Evolutionary conservation across 139 green algal species (phyloP).

Genomic region (Tetradesmus lagerheimii): DNA sequence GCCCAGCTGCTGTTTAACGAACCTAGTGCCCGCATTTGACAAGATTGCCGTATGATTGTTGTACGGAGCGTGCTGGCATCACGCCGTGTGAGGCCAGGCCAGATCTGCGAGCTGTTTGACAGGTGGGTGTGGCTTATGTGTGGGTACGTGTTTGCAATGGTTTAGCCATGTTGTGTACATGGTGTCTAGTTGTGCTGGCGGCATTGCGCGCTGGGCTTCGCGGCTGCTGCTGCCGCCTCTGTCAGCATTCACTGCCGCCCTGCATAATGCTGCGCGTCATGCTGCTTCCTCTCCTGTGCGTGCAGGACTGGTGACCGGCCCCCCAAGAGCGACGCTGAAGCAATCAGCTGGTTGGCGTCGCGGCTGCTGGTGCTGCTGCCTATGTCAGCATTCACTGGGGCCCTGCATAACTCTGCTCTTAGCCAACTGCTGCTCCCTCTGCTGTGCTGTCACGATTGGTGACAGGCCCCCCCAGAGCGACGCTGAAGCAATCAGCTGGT

Average conservation of each 20-base stretch:
- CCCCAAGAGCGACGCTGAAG: neutral
- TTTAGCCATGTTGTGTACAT: too few relatives aligned
- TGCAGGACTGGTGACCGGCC: slow-evolving; percentile 11
- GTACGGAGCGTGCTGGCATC: too few relatives aligned
- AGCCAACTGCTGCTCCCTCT: neutral
- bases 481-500: slow-evolving; percentile 22
- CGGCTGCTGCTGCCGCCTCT: neutral
- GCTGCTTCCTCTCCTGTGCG: too few relatives aligned
- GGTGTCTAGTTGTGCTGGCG: too few relatives aligned
- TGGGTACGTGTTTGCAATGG: too few relatives aligned
- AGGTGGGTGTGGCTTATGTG: neutral
- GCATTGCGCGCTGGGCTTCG: too few relatives aligned
- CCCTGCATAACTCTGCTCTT: too few relatives aligned
- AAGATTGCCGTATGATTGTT: too few relatives aligned
- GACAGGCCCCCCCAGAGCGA: neutral
- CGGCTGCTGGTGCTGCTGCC: neutral
- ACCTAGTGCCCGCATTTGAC: too few relatives aligned
- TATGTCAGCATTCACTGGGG: too few relatives aligned
- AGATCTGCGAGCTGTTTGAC: slow-evolving; percentile 32
- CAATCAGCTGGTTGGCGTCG: neutral
- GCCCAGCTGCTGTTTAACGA: neutral
- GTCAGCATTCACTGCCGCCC: neutral
- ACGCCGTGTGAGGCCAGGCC: neutral
- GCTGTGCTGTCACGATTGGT: slow-evolving; percentile 11
- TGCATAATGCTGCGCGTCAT: too few relatives aligned